Conservation (phyloP, 2,329 filamentous ascomycete species). For the Neonectria hederae region DNA sequence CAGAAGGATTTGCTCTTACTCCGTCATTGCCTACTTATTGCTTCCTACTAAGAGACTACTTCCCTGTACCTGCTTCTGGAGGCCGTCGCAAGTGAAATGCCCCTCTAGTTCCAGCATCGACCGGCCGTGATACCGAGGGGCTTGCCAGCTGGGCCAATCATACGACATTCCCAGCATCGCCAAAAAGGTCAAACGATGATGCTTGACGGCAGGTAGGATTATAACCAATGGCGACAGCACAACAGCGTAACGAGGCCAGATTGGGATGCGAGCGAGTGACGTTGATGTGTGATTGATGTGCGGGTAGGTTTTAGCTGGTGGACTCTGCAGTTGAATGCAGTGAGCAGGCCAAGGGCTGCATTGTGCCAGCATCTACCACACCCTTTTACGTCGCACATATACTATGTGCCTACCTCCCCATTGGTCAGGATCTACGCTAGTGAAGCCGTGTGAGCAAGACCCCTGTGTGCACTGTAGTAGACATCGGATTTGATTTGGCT, state of each 20-base stretch:
- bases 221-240: not conserved
- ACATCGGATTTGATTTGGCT: conserved; percentile 13
- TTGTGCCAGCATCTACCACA: not conserved
- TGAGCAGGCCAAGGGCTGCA: not conserved
- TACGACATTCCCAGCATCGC: not conserved
- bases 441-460: not conserved
- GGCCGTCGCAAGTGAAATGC: not conserved
- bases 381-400: conserved; percentile 7
- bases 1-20: not conserved
- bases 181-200: conserved; percentile 14
- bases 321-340: not conserved
- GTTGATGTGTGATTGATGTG: not conserved
- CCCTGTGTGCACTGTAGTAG: conserved; percentile 15
- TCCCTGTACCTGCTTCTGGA: conserved; percentile 1
- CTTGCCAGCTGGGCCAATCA: conserved; percentile 22
- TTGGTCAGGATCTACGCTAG: conserved; percentile 8
- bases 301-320: not conserved
- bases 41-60: not conserved
- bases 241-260: not conserved
- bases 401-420: no score
- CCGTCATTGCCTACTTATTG: not conserved
- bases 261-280: not conserved
- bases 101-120: conserved; percentile 3
- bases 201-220: not conserved
- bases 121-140: conserved; percentile 8